Percentiles rank a stretch among this genome's conserved stretches.
These are phyloP conservation scores for Suillus tomentosus DNA, from an alignment of 768 basidiomycete species.

Conservation along the genomic window DNA sequence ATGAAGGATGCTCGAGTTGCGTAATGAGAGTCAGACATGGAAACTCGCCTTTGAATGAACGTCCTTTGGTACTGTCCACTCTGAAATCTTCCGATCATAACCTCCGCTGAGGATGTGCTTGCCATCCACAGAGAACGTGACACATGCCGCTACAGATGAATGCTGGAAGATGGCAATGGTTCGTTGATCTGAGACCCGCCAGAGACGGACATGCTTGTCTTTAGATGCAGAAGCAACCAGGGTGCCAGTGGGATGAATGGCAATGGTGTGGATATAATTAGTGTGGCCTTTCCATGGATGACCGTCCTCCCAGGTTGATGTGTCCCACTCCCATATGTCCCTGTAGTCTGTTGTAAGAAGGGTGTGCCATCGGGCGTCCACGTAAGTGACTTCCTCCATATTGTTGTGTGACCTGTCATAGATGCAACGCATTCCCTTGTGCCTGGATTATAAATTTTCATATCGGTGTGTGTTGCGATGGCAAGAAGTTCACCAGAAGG, in stretches of 20 bases:
- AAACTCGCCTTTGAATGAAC: not conserved
- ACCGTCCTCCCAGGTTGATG: too few species aligned
- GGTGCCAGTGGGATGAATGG: too few species aligned
- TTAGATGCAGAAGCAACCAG: too few species aligned
- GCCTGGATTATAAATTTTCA: not conserved
- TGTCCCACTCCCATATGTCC: too few species aligned
- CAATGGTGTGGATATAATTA: too few species aligned
- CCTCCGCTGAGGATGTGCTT: not conserved
- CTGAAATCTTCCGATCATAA: not conserved
- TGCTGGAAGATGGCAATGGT: not conserved
- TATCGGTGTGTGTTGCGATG: not conserved
- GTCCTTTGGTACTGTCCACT: not conserved
- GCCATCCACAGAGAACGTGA: not conserved
- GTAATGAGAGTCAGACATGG: not conserved
- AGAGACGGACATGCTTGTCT: not conserved
- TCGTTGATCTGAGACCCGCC: not conserved
- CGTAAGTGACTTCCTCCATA: too few species aligned
- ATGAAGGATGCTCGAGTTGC: not conserved
- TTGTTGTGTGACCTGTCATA: not conserved
- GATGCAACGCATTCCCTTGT: not conserved
- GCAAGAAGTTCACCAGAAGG: not conserved
- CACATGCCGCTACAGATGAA: fast-evolving
- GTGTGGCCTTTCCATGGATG: too few species aligned
- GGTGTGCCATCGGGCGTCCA: too few species aligned
- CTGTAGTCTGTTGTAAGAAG: too few species aligned